Conservation (phyloP, 2,329 filamentous ascomycete species). For the Talaromyces sp. region DNA sequence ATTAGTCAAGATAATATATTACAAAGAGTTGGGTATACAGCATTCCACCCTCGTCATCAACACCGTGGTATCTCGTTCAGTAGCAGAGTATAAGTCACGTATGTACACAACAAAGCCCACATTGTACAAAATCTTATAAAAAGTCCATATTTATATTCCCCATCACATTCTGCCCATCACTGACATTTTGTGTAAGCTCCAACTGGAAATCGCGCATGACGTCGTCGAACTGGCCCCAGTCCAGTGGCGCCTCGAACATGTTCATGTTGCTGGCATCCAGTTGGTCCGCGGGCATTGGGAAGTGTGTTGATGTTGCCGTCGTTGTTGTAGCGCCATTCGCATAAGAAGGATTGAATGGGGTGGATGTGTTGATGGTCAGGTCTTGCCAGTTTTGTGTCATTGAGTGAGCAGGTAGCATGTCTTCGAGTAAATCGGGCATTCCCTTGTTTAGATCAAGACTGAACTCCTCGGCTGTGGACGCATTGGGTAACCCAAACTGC, state of each 20-base stretch:
- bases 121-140: neutral
- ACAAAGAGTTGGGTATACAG: neutral
- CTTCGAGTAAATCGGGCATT: slow-evolving; percentile 17
- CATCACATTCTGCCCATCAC: slow-evolving; percentile 9
- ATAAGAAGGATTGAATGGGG: neutral
- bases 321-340: neutral
- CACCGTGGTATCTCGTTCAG: neutral
- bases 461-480: slow-evolving; percentile 4
- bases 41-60: neutral
- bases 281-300: neutral
- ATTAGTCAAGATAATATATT: neutral
- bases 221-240: slow-evolving; percentile 32
- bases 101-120: neutral
- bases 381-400: slow-evolving; percentile 12
- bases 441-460: slow-evolving; percentile 21
- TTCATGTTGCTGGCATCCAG: neutral
- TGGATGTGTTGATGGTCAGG: neutral
- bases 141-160: slow-evolving; percentile 13
- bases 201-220: slow-evolving; percentile 35
- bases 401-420: slow-evolving; percentile 25
- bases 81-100: neutral
- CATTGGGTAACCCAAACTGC: neutral
- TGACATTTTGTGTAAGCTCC: slow-evolving; percentile 22
- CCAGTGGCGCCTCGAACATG: slow-evolving; percentile 15
- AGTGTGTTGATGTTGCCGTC: neutral